Conservation (phyloP, 2,329 filamentous ascomycete species). For the Sordariomycetes sp. region DNA sequence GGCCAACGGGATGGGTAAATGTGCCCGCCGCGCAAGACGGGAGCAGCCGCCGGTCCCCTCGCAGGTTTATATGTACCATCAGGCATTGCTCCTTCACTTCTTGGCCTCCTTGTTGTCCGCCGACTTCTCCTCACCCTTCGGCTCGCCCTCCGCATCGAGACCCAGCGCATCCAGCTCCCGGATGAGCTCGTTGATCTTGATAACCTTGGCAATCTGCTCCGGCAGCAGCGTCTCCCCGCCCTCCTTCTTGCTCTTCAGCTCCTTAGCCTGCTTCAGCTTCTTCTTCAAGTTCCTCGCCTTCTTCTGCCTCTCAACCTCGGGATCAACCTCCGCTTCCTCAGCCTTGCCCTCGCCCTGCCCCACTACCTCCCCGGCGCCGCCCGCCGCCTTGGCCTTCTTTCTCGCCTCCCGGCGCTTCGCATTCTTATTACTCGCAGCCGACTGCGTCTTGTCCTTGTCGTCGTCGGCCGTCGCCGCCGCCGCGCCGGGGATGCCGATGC, state of each 20-base stretch:
- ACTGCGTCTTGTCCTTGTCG: constrained; percentile 11
- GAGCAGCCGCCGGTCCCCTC: not conserved
- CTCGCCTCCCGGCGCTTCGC: constrained; percentile 55
- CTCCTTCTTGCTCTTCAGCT: constrained; percentile 84
- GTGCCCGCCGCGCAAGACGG: not conserved
- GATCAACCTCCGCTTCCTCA: constrained; percentile 37
- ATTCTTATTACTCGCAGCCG: constrained; percentile 63
- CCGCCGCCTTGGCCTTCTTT: constrained; percentile 41
- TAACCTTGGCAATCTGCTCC: constrained; percentile 94
- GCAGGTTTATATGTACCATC: not conserved
- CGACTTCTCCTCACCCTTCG: constrained; percentile 16
- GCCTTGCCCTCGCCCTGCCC: constrained; percentile 18
- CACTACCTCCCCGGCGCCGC: constrained; percentile 42
- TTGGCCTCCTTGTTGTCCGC: not conserved
- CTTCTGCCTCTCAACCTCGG: constrained; percentile 74
- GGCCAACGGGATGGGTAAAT: not conserved
- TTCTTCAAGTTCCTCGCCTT: constrained; percentile 86
- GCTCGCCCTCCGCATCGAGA: constrained; percentile 66
- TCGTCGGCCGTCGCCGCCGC: not conserved
- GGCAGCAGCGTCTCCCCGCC: constrained; percentile 71
- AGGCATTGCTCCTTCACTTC: not conserved
- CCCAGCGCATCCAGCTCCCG: constrained; percentile 76
- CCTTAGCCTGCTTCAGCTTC: constrained; percentile 86
- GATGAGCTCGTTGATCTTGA: constrained; percentile 90
- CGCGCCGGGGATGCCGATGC: constrained; percentile 3